Base-by-base conservation (phyloP, 345 rosid genomes). In the Brassica cretica region DNA sequence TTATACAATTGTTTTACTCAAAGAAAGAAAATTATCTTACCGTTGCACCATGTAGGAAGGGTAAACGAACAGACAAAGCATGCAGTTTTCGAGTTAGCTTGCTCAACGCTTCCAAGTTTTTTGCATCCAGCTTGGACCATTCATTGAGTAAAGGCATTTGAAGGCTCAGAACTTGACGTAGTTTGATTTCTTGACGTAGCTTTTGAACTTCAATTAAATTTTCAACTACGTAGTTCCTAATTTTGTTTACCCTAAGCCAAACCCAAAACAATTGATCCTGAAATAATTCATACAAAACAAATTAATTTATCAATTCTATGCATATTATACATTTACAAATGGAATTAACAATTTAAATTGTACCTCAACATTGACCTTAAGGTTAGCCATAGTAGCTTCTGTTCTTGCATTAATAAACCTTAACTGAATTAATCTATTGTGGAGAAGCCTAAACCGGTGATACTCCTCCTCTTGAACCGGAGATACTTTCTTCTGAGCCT, bases 371-470 rank as follows among this genome's bases (percentile, higher is more conserved):
- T 58, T 55, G 30, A 65, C 74, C 21, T 81, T 79, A 64, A 63
- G 7, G 14, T 85, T 79, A 16, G 80, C 79, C 81, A 73, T 77
- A 12, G 87, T 56, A 63, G 89, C 85, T 39, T 82, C 88, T 21
- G 86, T 86, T 74, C 70, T 85, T 56, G 92, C 91, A 68, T 88
- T 91, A 3, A 82, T 84, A 79, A 90, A 87, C 70, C 93, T 87
- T 87, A 89, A 87, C 32, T 89, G 96, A 72, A 88, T n/a, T 73
- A 89, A 35, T 67, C 88, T 83, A 73, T 77, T 85, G 30, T 91
- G 78, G n/a, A 80, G 55, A 41, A 90, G 65, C 67, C 83, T 84
- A 66, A 88, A 83, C 68, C 70, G 79, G 33, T 87, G 91, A 71
- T 78, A 75, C 67, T 87, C 90, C 46, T 85, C 94, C 60, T 88